phyloP scores from a whole-genome alignment of 305 asterid species.

The Solanum aculeatissimum region DNA sequence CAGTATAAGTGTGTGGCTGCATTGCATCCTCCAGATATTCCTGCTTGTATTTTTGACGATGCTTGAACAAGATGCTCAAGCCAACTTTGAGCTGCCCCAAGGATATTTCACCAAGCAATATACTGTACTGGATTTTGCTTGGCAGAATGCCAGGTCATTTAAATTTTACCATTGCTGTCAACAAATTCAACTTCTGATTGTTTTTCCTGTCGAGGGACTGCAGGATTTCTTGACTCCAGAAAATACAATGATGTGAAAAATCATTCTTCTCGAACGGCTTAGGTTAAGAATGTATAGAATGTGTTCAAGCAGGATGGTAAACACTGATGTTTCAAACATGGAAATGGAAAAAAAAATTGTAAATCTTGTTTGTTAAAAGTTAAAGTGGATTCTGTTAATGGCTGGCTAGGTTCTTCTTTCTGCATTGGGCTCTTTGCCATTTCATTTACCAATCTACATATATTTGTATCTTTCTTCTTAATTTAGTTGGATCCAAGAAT shows the following conservation, averaged over 20 bases:
- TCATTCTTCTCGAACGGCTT: not conserved
- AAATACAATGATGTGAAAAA: not conserved
- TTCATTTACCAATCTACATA: not conserved
- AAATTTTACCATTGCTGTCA: not conserved
- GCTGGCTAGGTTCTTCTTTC: not conserved
- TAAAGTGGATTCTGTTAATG: not conserved
- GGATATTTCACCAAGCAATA: not conserved
- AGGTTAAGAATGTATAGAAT: not conserved
- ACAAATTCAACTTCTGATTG: not conserved
- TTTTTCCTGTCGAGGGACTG: not conserved
- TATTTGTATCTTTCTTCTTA: not conserved
- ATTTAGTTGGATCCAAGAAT: not conserved
- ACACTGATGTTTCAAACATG: not conserved
- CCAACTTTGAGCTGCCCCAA: not conserved
- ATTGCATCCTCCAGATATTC: slow-evolving; percentile 35
- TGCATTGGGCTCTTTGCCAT: not conserved
- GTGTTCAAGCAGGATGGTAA: not conserved
- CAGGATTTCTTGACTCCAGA: not conserved
- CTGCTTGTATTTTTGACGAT: slow-evolving; percentile 28
- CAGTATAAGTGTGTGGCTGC: slow-evolving; percentile 53
- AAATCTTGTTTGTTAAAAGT: not conserved
- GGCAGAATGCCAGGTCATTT: not conserved
- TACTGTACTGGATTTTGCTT: not conserved
- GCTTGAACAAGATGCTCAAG: not conserved
- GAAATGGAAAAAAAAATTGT: not conserved